Conservation (phyloP, 768 basidiomycete genomes). For the Omphalotus guepiniiformis region DNA sequence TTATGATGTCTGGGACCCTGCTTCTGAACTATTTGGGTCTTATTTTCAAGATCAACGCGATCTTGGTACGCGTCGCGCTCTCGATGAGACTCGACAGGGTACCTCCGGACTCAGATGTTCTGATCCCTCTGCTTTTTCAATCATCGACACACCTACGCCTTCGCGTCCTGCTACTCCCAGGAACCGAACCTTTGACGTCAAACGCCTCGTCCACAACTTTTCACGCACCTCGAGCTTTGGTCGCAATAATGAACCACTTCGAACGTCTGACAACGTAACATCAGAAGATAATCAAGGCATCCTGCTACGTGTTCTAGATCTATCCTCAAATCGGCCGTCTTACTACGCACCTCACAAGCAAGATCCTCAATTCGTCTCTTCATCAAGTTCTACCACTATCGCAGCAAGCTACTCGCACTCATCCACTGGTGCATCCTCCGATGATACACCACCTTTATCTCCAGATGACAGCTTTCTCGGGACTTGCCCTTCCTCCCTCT, state of each 20-base stretch:
- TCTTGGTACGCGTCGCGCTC: too few species aligned
- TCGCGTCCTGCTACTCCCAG: slow-evolving; percentile 1
- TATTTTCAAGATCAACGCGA: too few species aligned
- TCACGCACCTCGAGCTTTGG: background rate
- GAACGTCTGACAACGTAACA: background rate
- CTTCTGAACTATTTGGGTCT: background rate
- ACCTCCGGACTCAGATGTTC: too few species aligned
- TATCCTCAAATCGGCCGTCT: background rate
- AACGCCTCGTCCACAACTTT: background rate
- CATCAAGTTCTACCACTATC: background rate
- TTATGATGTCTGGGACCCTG: background rate
- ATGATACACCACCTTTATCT: slow-evolving; percentile 10
- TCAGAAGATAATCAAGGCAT: background rate
- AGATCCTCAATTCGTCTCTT: background rate
- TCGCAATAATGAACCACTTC: background rate
- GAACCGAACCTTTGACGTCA: background rate
- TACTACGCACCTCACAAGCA: background rate
- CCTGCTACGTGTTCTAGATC: background rate
- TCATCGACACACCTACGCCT: background rate
- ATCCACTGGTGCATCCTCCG: too few species aligned
- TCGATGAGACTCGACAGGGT: too few species aligned
- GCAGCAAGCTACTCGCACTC: background rate
- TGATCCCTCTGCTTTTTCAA: background rate
- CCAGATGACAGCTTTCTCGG: slow-evolving; percentile 2
- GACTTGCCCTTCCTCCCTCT: slow-evolving; percentile 9